These are phyloP conservation scores for Sequoiadendron giganteum DNA, from an alignment of 75 land plant species.

Conservation along the genomic window DNA sequence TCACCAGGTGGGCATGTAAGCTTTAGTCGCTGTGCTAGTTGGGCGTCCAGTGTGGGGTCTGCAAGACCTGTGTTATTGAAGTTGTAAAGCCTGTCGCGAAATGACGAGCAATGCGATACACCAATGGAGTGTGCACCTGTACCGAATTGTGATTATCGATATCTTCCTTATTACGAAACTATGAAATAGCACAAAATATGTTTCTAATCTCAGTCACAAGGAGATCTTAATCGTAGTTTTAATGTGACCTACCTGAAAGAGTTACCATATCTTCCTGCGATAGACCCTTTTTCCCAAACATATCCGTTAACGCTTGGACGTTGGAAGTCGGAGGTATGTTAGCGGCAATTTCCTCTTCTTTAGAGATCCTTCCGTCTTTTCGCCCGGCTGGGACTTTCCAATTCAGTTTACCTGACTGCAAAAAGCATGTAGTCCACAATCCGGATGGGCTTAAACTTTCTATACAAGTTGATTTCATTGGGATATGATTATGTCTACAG, in stretches of 20 bases:
- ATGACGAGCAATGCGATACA: conserved; percentile 18
- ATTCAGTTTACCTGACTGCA: conserved; percentile 26
- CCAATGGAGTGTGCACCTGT: conserved; percentile 39
- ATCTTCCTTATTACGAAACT: neutral
- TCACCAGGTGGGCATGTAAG: neutral
- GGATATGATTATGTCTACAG: too few relatives aligned
- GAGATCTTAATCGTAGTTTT: neutral
- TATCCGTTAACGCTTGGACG: conserved; percentile 18
- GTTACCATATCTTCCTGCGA: conserved; percentile 40
- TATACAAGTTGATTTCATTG: too few relatives aligned
- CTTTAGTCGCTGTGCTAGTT: neutral
- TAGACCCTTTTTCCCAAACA: conserved; percentile 32
- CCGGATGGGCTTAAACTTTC: neutral
- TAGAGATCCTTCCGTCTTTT: conserved; percentile 37
- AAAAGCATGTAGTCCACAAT: neutral
- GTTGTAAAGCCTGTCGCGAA: conserved; percentile 16
- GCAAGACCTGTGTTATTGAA: neutral
- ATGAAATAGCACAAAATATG: too few relatives aligned
- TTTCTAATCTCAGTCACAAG: too few relatives aligned
- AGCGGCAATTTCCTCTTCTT: neutral
- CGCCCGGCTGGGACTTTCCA: conserved; percentile 39
- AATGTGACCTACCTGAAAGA: conserved; percentile 32
- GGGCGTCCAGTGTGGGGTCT: neutral
- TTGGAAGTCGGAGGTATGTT: conserved; percentile 34
- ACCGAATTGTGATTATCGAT: too few relatives aligned